These are phyloP conservation scores for Skeletonema potamos DNA, from an alignment of 108 stramenopile genomes.

Conservation along the genomic window DNA sequence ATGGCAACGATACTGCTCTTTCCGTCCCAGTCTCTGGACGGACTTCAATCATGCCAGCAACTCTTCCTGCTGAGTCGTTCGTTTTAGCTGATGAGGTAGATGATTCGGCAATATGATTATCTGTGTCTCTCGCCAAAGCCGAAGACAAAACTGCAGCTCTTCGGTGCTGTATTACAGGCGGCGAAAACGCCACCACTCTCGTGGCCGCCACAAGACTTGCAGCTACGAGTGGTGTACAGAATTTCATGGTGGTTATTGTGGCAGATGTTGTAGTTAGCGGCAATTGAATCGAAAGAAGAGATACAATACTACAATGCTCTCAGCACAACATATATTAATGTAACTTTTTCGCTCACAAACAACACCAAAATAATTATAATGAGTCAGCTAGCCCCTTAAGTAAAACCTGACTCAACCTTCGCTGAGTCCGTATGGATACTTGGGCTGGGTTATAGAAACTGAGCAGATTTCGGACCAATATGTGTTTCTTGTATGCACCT, in stretches of 20 bases:
- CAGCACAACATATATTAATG: no score
- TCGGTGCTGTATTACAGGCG: background rate
- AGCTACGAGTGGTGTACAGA: background rate
- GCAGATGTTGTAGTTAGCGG: no score
- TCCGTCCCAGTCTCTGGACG: background rate
- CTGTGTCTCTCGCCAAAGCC: background rate
- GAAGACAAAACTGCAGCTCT: background rate
- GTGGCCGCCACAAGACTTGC: background rate
- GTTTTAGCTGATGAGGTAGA: background rate
- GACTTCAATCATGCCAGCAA: background rate
- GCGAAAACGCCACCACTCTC: conserved; percentile 15
- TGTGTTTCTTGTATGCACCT: no score
- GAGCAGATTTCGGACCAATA: no score
- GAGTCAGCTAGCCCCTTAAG: no score
- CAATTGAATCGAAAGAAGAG: no score
- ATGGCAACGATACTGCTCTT: background rate
- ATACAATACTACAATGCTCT: no score
- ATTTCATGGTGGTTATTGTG: background rate
- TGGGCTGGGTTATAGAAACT: no score
- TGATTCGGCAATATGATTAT: background rate
- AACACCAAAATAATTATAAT: no score
- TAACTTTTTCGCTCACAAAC: no score
- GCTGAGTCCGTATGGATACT: no score
- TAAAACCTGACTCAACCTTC: no score
- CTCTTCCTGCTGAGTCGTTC: background rate